Evolutionary conservation across 1,284 basidiomycete genomes (phyloP).

Genomic region (Ustilago crameri): DNA sequence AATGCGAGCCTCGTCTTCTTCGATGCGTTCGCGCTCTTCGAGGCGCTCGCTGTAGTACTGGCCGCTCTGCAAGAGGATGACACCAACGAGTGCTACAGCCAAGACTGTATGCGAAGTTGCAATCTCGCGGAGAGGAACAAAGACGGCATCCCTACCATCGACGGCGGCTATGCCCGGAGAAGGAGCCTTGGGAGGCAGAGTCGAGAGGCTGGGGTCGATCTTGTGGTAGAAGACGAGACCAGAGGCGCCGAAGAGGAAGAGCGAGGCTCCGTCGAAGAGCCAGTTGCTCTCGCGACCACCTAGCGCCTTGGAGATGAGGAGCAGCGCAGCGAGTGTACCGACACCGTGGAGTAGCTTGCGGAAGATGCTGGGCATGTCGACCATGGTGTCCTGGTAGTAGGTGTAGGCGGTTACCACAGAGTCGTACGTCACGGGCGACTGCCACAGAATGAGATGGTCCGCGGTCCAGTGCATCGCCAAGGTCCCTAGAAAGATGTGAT

Average conservation of each 20-base stretch:
- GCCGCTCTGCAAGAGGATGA: slow-evolving; percentile 64
- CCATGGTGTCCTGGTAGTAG: slow-evolving; percentile 62
- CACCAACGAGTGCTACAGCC: slow-evolving; percentile 63
- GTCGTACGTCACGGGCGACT: slow-evolving; percentile 54
- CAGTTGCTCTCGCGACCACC: slow-evolving; percentile 65
- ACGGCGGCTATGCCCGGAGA: slow-evolving; percentile 32
- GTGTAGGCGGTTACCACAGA: slow-evolving; percentile 60
- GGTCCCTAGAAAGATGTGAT: slow-evolving; percentile 40
- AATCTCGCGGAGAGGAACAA: slow-evolving; percentile 60
- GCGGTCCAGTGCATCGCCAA: slow-evolving; percentile 67
- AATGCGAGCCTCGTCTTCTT: slow-evolving; percentile 64
- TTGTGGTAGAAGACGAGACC: slow-evolving; percentile 62
- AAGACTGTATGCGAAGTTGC: slow-evolving; percentile 64
- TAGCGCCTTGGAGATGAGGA: slow-evolving; percentile 57
- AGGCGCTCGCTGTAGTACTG: slow-evolving; percentile 67
- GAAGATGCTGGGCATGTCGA: slow-evolving; percentile 49
- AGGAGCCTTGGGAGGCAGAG: slow-evolving; percentile 43
- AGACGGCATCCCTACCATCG: slow-evolving; percentile 39
- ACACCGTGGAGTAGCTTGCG: slow-evolving; percentile 42
- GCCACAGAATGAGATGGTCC: slow-evolving; percentile 66
- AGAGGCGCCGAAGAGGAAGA: slow-evolving; percentile 65
- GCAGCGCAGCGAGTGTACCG: slow-evolving; percentile 39
- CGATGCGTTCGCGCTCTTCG: slow-evolving; percentile 65
- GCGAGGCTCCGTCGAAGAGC: slow-evolving; percentile 67
- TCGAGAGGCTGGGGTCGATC: slow-evolving; percentile 54